Evolutionary conservation across 768 basidiomycete species (phyloP).

Genomic region (Leccinum uliginosum): DNA sequence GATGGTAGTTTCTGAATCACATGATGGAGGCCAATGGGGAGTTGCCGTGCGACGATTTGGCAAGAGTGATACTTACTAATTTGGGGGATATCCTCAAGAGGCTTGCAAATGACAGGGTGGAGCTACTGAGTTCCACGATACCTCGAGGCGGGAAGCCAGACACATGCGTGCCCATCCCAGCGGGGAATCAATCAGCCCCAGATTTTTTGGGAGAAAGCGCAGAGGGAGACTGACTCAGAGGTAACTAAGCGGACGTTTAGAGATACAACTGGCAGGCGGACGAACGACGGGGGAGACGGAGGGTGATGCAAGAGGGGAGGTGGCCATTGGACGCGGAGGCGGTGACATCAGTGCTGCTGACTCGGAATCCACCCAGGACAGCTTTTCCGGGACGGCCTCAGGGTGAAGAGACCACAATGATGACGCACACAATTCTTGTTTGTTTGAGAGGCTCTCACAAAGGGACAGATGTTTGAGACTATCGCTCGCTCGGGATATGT

Average conservation of each 20-base stretch:
- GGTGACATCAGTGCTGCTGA: conserved; percentile 18
- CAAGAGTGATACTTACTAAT: conserved; percentile 29
- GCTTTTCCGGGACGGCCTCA: conserved; percentile 21
- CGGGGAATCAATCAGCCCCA: conserved; percentile 26
- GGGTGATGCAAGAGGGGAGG: conserved; percentile 14
- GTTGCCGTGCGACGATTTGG: conserved; percentile 27
- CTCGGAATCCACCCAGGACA: conserved; percentile 13
- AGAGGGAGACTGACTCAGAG: too few species aligned
- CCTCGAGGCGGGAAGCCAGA: conserved; percentile 10
- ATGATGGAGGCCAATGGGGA: conserved; percentile 24
- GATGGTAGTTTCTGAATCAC: conserved; percentile 24
- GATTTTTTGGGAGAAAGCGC: conserved; percentile 19
- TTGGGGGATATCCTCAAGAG: conserved; percentile 29
- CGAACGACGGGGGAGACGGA: conserved; percentile 8
- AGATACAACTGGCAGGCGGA: conserved; percentile 22
- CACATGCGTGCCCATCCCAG: conserved; percentile 7
- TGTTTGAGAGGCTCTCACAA: too few species aligned
- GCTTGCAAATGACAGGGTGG: conserved; percentile 25
- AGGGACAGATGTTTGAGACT: too few species aligned
- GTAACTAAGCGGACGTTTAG: conserved; percentile 17
- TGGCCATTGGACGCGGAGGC: conserved; percentile 17
- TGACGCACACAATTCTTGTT: not conserved
- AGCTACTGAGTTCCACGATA: conserved; percentile 25
- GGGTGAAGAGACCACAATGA: conserved; percentile 12
- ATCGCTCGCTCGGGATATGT: too few species aligned